These are phyloP conservation scores for Exobasidium cylindrosporum DNA, from an alignment of 1,284 basidiomycete genomes.

Conservation along the genomic window DNA sequence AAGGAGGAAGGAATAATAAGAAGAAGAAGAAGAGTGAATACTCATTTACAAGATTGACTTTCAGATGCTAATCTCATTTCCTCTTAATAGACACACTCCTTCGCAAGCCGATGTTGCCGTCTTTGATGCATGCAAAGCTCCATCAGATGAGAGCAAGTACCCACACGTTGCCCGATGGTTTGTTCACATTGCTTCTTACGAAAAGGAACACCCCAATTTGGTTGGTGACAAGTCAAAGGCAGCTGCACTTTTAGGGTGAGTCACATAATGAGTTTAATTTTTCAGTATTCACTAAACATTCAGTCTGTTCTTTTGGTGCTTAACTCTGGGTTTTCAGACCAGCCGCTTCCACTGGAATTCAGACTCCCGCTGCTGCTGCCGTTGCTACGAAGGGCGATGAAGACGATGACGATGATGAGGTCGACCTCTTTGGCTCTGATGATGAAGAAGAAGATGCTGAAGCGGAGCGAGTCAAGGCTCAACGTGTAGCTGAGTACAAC, in stretches of 20 bases:
- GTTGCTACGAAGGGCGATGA: constrained; percentile 55
- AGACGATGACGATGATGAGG: constrained; percentile 83
- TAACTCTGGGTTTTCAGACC: not conserved
- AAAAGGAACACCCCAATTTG: constrained; percentile 47
- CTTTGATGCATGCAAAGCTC: constrained; percentile 73
- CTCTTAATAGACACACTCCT: constrained; percentile 71
- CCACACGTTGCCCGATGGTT: constrained; percentile 90
- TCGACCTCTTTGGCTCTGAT: constrained; percentile 88
- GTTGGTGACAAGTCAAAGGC: constrained; percentile 52
- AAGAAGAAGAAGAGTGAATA: not conserved
- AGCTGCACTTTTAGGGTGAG: constrained; percentile 34
- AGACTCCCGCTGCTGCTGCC: constrained; percentile 60
- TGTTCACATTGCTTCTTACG: constrained; percentile 58
- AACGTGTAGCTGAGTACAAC: constrained; percentile 91
- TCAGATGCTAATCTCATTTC: not conserved
- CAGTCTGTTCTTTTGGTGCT: not conserved
- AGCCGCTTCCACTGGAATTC: constrained; percentile 53
- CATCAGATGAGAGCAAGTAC: constrained; percentile 60
- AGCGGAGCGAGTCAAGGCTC: constrained; percentile 88
- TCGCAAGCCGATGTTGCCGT: constrained; percentile 96
- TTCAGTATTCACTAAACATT: constrained; percentile 44
- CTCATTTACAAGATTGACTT: not conserved
- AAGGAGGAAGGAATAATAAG: not conserved
- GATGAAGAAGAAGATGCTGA: constrained; percentile 86
- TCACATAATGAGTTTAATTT: constrained; percentile 11